Percentiles rank a stretch among this genome's conserved stretches.
Evolutionary conservation across 2,329 filamentous ascomycete species (phyloP).

Genomic region (Colletotrichum brevisporum): DNA sequence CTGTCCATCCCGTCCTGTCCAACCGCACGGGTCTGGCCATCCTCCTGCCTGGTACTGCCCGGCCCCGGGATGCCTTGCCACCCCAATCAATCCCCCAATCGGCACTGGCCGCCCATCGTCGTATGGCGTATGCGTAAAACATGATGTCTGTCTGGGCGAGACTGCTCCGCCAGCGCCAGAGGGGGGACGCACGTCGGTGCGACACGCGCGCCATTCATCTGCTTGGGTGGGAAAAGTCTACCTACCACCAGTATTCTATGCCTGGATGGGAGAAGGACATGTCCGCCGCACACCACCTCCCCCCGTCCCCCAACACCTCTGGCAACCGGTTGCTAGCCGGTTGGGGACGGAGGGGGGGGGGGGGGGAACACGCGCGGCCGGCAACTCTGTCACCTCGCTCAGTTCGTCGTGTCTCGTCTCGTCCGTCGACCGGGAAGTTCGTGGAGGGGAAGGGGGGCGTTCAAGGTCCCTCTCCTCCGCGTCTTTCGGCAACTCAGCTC

Average conservation of each 20-base stretch:
- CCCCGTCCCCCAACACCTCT: constrained; percentile 4
- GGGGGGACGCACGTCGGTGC: constrained; percentile 21
- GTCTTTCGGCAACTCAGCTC: not conserved
- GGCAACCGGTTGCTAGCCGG: constrained; percentile 22
- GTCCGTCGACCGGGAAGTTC: not conserved
- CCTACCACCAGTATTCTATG: not conserved
- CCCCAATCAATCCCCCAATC: not conserved
- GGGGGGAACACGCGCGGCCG: constrained; percentile 18
- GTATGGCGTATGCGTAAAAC: constrained; percentile 21
- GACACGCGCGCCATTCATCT: constrained; percentile 24
- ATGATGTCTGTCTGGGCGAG: constrained; percentile 1
- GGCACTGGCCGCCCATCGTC: not conserved
- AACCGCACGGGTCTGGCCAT: not conserved
- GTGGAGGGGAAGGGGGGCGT: constrained; percentile 17
- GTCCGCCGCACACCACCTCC: too few species aligned
- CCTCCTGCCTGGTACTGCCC: constrained; percentile 4
- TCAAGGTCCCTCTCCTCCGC: constrained; percentile 13
- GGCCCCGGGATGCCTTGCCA: constrained; percentile 8
- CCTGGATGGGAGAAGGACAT: too few species aligned
- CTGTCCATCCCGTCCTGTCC: not conserved
- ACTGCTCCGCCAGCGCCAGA: not conserved
- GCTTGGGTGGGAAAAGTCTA: not conserved
- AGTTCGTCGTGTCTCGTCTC: not conserved
- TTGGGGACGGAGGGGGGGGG: not conserved
- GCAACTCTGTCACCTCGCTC: constrained; percentile 13